These are phyloP conservation scores for Beauveria scarabaeidicola DNA, from an alignment of 2,329 filamentous ascomycete species.

Conservation along the genomic window DNA sequence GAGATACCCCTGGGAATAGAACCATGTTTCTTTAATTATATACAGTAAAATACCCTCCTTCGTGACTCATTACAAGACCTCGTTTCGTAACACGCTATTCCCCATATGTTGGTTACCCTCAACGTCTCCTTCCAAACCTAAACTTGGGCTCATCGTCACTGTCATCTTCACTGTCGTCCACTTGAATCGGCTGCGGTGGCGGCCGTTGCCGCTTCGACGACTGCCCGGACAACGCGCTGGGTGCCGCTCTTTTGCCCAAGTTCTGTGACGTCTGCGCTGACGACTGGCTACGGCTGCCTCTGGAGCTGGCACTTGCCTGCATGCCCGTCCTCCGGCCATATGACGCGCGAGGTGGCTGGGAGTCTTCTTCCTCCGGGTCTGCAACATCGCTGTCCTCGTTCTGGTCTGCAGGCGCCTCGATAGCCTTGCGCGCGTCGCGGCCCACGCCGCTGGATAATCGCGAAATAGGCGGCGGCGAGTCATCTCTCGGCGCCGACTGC, in stretches of 20 bases:
- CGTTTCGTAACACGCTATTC: neutral
- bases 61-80: neutral
- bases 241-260: slow-evolving; percentile 27
- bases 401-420: neutral
- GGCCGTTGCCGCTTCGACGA: slow-evolving; percentile 18
- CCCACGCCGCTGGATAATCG: neutral
- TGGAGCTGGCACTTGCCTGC: neutral
- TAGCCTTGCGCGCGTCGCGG: neutral
- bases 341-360: slow-evolving; percentile 5
- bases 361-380: slow-evolving; percentile 11
- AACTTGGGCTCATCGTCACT: slow-evolving; percentile 51
- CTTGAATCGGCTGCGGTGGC: slow-evolving; percentile 25
- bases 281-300: slow-evolving; percentile 9
- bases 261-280: slow-evolving; percentile 17
- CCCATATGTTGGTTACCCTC: neutral
- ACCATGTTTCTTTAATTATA: neutral
- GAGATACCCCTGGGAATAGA: slow-evolving; percentile 1
- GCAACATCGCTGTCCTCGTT: slow-evolving; percentile 19
- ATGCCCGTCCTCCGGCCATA: neutral
- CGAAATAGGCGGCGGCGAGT: slow-evolving; percentile 5
- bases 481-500: neutral
- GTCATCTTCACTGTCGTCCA: slow-evolving; percentile 35
- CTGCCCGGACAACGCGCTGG: slow-evolving; percentile 21
- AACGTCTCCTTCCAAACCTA: slow-evolving; percentile 44
- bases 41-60: neutral